Evolutionary conservation across 306 rosid genomes (phyloP).

Genomic region (Oemleria cerasiformis): DNA sequence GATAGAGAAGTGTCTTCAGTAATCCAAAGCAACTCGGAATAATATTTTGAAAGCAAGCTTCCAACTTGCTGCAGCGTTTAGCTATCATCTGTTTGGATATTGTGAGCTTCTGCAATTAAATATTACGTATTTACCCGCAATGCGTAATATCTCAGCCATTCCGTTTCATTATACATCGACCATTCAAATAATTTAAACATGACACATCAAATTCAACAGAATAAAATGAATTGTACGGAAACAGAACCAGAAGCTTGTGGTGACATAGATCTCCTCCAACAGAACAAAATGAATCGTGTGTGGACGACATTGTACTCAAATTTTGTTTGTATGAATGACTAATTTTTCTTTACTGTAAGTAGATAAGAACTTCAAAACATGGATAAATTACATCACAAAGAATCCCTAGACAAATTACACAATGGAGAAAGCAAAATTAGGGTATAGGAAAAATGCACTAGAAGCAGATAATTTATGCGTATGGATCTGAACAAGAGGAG

Average conservation of each 20-base stretch:
- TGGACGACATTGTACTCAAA: neutral
- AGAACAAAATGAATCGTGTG: neutral
- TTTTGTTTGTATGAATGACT: constrained; percentile 3
- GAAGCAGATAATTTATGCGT: constrained; percentile 16
- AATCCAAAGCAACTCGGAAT: too few relatives aligned
- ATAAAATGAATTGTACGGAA: neutral
- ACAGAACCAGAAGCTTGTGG: neutral
- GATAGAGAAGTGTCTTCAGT: too few relatives aligned
- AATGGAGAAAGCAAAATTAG: constrained; percentile 29
- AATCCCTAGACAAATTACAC: constrained; percentile 37
- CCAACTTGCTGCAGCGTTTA: too few relatives aligned
- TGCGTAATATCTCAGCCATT: too few relatives aligned
- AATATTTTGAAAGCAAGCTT: too few relatives aligned
- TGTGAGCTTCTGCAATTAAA: too few relatives aligned
- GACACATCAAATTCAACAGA: neutral
- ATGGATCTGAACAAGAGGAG: constrained; percentile 22
- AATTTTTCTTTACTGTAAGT: constrained; percentile 39
- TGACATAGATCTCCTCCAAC: neutral
- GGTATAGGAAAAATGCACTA: constrained; percentile 28
- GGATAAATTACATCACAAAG: constrained; percentile 34
- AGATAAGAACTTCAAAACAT: constrained; percentile 27
- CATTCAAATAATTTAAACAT: neutral
- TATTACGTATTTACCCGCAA: too few relatives aligned
- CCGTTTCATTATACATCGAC: too few relatives aligned
- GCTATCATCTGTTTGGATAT: too few relatives aligned